Percentiles rank a stretch among this genome's conserved stretches.
phyloP scores from a whole-genome alignment of 1,139 yeast species.

The Zygoascus hellenicus region DNA sequence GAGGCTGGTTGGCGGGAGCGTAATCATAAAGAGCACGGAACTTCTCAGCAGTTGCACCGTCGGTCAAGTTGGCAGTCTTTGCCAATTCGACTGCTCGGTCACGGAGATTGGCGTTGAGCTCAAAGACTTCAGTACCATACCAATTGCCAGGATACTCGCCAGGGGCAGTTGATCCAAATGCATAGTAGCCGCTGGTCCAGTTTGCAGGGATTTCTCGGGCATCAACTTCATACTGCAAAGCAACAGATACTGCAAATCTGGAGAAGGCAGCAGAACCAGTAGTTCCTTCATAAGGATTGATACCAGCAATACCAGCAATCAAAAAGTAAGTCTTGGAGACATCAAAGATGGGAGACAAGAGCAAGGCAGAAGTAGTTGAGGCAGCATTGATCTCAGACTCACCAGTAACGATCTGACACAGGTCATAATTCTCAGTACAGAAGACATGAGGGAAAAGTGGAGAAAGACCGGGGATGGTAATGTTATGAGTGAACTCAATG shows the following conservation, averaged over 20 bases:
- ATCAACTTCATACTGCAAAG: conserved; percentile 54
- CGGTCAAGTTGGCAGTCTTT: conserved; percentile 18
- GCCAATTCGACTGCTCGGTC: conserved; percentile 55
- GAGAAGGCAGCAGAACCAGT: conserved; percentile 58
- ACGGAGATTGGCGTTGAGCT: conserved; percentile 53
- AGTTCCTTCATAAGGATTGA: conserved; percentile 45
- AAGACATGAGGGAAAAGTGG: conserved; percentile 53
- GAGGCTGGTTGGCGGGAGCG: conserved; percentile 47
- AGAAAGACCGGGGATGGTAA: conserved; percentile 60
- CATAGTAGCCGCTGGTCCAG: conserved; percentile 59
- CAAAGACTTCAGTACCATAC: conserved; percentile 64
- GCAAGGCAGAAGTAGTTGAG: conserved; percentile 49
- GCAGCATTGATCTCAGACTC: conserved; percentile 71
- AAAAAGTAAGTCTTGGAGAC: conserved; percentile 55
- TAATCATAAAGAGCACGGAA: conserved; percentile 46
- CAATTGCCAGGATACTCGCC: conserved; percentile 49
- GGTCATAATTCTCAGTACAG: conserved; percentile 48
- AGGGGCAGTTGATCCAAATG: conserved; percentile 49
- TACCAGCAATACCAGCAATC: conserved; percentile 64
- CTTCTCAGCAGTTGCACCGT: conserved; percentile 43
- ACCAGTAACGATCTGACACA: conserved; percentile 62
- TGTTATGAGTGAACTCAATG: conserved; percentile 45
- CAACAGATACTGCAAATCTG: conserved; percentile 58
- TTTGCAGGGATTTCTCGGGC: conserved; percentile 42
- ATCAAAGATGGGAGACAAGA: conserved; percentile 52